Conservation (phyloP, 441 rosid genomes). For the Pelargonium fulgidum region DNA sequence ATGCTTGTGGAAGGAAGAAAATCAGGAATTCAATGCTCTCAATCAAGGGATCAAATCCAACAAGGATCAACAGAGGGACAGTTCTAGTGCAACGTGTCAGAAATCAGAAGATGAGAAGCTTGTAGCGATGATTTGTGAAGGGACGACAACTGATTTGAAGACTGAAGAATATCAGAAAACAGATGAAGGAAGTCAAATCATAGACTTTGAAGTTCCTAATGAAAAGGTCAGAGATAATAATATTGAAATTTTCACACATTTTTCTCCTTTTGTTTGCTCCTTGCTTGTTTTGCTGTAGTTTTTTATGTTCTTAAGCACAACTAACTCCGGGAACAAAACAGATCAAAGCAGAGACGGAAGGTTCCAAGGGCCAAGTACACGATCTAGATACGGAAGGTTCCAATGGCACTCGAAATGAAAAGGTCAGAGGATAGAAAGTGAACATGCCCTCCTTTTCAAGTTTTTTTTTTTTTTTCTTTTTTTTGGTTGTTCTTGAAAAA, state of each 20-base stretch:
- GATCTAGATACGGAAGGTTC: constrained; percentile 27
- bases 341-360: constrained; percentile 28
- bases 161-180: constrained; percentile 24
- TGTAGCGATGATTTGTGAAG: too few relatives aligned
- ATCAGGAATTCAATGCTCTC: constrained; percentile 17
- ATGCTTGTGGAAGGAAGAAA: constrained; percentile 19
- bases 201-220: constrained; percentile 22
- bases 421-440: constrained; percentile 22
- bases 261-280: neutral
- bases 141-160: constrained; percentile 12
- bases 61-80: constrained; percentile 9
- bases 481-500: constrained; percentile 6
- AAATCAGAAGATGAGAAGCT: too few relatives aligned
- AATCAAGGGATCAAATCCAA: neutral
- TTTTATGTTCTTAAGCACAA: constrained; percentile 9
- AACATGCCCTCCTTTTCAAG: neutral
- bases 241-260: constrained; percentile 11
- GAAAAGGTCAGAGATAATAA: constrained; percentile 39
- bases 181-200: constrained; percentile 25
- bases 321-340: constrained; percentile 19
- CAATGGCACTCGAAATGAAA: constrained; percentile 19
- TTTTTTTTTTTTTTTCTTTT: constrained; percentile 6
- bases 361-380: constrained; percentile 17
- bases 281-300: constrained; percentile 3
- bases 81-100: constrained; percentile 7